phyloP scores from a whole-genome alignment of 768 basidiomycete genomes.

The Leccinellum albellum region DNA sequence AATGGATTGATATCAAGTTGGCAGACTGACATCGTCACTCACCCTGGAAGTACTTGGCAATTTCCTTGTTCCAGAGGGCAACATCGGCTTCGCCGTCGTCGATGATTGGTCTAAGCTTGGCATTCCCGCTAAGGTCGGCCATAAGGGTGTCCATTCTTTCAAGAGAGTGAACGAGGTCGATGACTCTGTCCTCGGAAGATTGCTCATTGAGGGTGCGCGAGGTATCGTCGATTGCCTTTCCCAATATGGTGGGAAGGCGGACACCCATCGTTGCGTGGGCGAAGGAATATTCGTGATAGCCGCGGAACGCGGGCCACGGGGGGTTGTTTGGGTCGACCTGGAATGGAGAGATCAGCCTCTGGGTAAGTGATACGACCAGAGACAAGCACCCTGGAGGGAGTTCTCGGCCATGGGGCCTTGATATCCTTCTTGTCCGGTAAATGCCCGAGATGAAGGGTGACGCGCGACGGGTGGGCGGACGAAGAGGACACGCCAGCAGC shows the following conservation, averaged over 20 bases:
- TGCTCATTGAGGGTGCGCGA: conserved; percentile 86
- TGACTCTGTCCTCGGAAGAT: conserved; percentile 74
- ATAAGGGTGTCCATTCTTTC: conserved; percentile 89
- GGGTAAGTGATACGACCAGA: background rate
- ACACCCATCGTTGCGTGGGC: conserved; percentile 94
- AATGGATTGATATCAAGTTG: background rate
- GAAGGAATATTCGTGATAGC: conserved; percentile 79
- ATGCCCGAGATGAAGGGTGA: conserved; percentile 72
- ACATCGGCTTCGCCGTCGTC: conserved; percentile 93
- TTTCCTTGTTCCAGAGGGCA: conserved; percentile 95
- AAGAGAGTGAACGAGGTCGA: conserved; percentile 83
- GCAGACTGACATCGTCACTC: conserved; percentile 14
- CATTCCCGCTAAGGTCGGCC: conserved; percentile 79
- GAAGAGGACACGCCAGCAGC: conserved; percentile 13
- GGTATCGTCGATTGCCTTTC: conserved; percentile 92
- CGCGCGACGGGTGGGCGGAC: conserved; percentile 46
- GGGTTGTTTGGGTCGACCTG: conserved; percentile 83
- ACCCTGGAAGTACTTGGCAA: conserved; percentile 92
- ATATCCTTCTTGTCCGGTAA: conserved; percentile 71
- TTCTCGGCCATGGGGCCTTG: conserved; percentile 68
- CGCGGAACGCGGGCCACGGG: conserved; percentile 77
- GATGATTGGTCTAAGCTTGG: conserved; percentile 79
- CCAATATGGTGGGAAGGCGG: conserved; percentile 92
- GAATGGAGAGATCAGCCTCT: background rate
- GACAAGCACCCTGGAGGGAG: conserved; percentile 59